Base-by-base conservation (phyloP, 2,329 filamentous ascomycete species). In the Orbilia quercus region DNA sequence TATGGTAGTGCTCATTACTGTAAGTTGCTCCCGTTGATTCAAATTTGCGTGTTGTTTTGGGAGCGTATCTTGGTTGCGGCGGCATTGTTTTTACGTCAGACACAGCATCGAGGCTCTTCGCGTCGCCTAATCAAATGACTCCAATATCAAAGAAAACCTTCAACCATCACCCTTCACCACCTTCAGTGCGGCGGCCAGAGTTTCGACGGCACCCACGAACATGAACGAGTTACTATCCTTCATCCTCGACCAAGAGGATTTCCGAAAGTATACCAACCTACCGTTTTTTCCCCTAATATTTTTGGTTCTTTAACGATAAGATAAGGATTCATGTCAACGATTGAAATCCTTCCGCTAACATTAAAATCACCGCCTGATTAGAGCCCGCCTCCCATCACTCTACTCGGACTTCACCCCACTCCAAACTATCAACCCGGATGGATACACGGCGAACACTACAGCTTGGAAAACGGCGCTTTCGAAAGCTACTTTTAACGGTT, bases 391-490 rank as follows among this genome's bases (percentile, higher is more conserved):
- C 11, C 89, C 91, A 11, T 93, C 92, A 3, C 87, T 96, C 48
- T 96, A 96, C 82, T 93, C 92, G 51, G 92, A 96, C 80, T 96
- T 96, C 79, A 84, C 87, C 38, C 82, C 87, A 3, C 91, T 94
- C 76, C 85, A 85, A 77, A 87, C 85, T 40, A 87, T 90, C 20
- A 96, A 96, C 79, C 91, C 92, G 0, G 91, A 96, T 80, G 92
- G 91, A 78, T 96, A 92, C 82, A 82, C 84, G 18, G 91, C 92
- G 45, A 96, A 96, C 80, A 84, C 91, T 44, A 82, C 85, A 5
- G 91, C 91, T 58, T 96, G 92, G 92, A 87, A 89, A 67, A 85
- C 86, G 40, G 92, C 88, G 1, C 84, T 96, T 44, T 85, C 87
- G n/a, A 84, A 86, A 57, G 90, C 92, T 2, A 0, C 84, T 89